A percentile compares a stretch with the other conserved stretches of the same genome.
phyloP scores from a whole-genome alignment of 139 green algal species.

The Auxenochlorella protothecoides region DNA sequence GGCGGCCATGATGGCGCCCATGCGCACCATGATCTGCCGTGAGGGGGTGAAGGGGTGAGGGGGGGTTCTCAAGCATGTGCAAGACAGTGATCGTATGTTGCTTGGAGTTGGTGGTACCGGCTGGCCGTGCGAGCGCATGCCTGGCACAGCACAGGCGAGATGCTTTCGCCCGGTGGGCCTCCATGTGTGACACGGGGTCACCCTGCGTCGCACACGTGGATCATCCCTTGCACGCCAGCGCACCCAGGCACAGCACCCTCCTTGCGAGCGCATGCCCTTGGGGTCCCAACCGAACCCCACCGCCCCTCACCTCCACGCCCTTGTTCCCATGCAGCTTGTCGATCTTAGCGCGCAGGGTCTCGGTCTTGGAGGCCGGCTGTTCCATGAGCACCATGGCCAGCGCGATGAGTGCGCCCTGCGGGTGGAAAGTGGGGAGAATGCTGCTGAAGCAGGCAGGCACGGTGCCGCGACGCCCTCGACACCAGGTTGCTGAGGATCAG shows the following conservation, averaged over 20 bases:
- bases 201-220: no score
- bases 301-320: conserved; percentile 73
- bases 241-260: background rate
- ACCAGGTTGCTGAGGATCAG: no score
- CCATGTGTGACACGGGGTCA: no score
- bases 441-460: no score
- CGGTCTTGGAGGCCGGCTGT: conserved; percentile 57
- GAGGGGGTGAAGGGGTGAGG: background rate
- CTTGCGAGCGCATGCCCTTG: conserved; percentile 18
- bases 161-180: no score
- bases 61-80: background rate
- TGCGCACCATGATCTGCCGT: conserved; percentile 40
- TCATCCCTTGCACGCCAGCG: background rate
- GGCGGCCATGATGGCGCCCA: conserved; percentile 92
- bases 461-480: no score
- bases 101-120: background rate
- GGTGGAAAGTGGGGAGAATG: no score
- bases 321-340: conserved; percentile 81
- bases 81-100: background rate
- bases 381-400: conserved; percentile 83
- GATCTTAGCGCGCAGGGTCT: conserved; percentile 56
- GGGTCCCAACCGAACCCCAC: background rate
- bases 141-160: no score
- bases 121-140: no score
- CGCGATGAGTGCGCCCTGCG: conserved; percentile 84